Base-by-base conservation (phyloP, 352 stramenopile genomes). In the Globisporangium orthogonon region DNA sequence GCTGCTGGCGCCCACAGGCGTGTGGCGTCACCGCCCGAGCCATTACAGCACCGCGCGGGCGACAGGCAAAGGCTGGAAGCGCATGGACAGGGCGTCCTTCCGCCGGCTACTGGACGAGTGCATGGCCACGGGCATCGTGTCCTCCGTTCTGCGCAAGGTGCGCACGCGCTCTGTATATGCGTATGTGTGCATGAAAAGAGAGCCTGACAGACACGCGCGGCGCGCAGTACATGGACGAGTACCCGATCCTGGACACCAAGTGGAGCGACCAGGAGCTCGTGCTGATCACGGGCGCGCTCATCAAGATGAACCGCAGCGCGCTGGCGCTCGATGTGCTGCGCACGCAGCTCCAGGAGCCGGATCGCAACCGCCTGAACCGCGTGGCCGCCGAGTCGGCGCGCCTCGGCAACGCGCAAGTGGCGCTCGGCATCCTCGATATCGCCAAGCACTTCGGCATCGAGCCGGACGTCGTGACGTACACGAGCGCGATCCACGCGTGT, bases 211-310 rank as follows among this genome's bases (percentile, higher is more conserved):
- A 17, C 11, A 6, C 9, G 5, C 15, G 63, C 18, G 13, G n/a
- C 10, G 14, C 52, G 47, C 50, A 81, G 67, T 88, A 82, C 62
- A 79, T 89, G 65, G 71, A 83, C 56, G 74, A 89, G 53, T 87
- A 74, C 52, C 78, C 74, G 46, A 84, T 89, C 58, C 44, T 78
- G 37, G 67, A 87, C 55, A 83, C 61, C 50, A 60, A 69, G 13
- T 92, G 83, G 79, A 78, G 59, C 7, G 68, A 86, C 56, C 74
- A 89, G 58, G 79, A 90, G 60, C 76, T 90, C 50, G 83, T 92
- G 52, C 74, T 88, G 63, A 83, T 92, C 55, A 73, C 81, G 4
- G 73, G 75, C 50, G 71, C 78, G 47, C 70, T 92, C 17, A 87
- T 90, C 55, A 86, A 86, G 58, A 79, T 84, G 71, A 88, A 87